phyloP scores from a whole-genome alignment of 202 grass and related monocot genomes.

The Carex sylvatica region DNA sequence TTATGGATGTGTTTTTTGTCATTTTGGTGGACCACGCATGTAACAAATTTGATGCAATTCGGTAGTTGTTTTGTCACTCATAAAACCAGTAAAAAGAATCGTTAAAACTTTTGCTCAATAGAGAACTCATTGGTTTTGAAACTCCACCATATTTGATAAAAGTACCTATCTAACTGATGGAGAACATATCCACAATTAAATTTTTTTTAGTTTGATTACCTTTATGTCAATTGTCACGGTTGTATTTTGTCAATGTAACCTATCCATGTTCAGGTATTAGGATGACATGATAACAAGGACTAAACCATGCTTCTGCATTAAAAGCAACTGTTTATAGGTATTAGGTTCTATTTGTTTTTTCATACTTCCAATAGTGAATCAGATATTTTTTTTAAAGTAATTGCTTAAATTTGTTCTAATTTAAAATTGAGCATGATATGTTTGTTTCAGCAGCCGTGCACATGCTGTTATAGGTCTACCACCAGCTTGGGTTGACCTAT shows the following conservation, averaged over 20 bases:
- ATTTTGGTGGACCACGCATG: neutral
- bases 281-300: neutral
- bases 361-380: neutral
- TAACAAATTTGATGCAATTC: neutral
- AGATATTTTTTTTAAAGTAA: neutral
- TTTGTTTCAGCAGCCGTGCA: slow-evolving; percentile 24
- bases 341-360: neutral
- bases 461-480: slow-evolving; percentile 35
- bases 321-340: neutral
- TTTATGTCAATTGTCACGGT: neutral
- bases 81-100: neutral
- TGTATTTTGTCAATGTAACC: neutral
- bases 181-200: neutral
- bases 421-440: slow-evolving; percentile 11
- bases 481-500: slow-evolving; percentile 44
- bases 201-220: neutral
- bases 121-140: neutral
- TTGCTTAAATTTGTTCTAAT: neutral
- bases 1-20: neutral
- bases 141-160: too few species aligned
- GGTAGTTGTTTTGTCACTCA: neutral
- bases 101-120: neutral
- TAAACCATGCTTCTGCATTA: neutral
- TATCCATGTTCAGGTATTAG: neutral
- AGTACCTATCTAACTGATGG: neutral